These are phyloP conservation scores for Fagus crenata DNA, from an alignment of 306 rosid species.

Conservation along the genomic window DNA sequence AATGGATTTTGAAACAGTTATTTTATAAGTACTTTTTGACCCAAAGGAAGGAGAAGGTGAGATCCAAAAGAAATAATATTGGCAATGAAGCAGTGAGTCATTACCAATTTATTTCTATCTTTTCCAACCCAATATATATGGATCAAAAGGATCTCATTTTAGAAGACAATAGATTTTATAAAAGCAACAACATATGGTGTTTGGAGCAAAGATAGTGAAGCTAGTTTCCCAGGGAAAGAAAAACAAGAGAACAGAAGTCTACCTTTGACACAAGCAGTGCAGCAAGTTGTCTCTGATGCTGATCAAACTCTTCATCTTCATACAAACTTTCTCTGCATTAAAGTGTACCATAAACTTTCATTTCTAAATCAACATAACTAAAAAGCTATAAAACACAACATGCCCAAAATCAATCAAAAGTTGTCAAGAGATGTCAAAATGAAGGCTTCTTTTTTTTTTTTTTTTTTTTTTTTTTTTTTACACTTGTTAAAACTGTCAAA, in stretches of 20 bases:
- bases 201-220: constrained; percentile 1
- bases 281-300: constrained; percentile 86
- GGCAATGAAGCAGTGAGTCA: not conserved
- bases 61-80: too few relatives aligned
- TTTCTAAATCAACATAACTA: not conserved
- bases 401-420: constrained; percentile 6
- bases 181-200: not conserved
- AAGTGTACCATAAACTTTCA: not conserved
- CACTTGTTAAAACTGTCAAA: not conserved
- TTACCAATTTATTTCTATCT: not conserved
- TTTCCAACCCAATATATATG: not conserved
- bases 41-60: too few relatives aligned
- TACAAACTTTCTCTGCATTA: constrained; percentile 82
- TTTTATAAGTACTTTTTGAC: too few relatives aligned
- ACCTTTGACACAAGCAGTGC: constrained; percentile 95
- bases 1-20: not conserved
- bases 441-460: not conserved
- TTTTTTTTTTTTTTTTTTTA: not conserved
- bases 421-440: not conserved
- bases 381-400: constrained; percentile 10
- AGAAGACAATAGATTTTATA: not conserved
- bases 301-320: constrained; percentile 93
- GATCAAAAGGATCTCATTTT: not conserved
- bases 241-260: constrained; percentile 8
- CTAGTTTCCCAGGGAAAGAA: constrained; percentile 9